A percentile compares a stretch with the other conserved stretches of the same genome.
Conservation (phyloP, 1,284 basidiomycete genomes). For the Sanghuangporus sanghuang region DNA sequence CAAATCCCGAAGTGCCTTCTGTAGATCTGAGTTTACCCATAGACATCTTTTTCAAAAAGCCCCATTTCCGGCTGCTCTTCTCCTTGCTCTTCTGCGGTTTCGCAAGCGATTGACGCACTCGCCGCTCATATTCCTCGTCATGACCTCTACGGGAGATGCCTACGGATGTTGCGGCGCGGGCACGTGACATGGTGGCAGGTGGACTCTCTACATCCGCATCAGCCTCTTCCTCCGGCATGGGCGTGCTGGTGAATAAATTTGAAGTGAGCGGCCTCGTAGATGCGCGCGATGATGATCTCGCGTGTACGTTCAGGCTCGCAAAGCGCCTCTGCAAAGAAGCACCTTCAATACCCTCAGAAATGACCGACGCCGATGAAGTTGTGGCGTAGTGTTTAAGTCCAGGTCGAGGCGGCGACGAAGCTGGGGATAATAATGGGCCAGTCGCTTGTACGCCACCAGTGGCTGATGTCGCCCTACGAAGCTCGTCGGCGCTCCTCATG, state of each 20-base stretch:
- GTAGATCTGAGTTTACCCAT: conserved; percentile 73
- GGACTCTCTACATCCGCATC: conserved; percentile 12
- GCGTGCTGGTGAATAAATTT: conserved; percentile 29
- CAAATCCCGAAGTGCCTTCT: conserved; percentile 30
- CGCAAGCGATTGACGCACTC: conserved; percentile 30
- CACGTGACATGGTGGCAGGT: conserved; percentile 7
- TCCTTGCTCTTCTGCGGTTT: conserved; percentile 40
- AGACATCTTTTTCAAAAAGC: conserved; percentile 95
- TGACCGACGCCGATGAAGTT: conserved; percentile 58
- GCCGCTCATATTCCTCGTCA: conserved; percentile 7
- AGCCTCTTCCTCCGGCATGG: conserved; percentile 23
- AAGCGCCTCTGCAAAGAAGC: conserved; percentile 35
- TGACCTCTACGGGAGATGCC: conserved; percentile 11
- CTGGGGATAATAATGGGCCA: conserved; percentile 23
- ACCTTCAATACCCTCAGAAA: conserved; percentile 6
- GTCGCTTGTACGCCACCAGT: conserved; percentile 4
- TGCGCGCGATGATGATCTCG: conserved; percentile 30
- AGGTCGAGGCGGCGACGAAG: conserved; percentile 37
- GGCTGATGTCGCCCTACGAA: conserved; percentile 42
- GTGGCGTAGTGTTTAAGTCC: conserved; percentile 46
- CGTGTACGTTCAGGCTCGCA: conserved; percentile 57
- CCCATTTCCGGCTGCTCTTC: conserved; percentile 69
- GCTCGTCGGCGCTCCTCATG: conserved; percentile 85
- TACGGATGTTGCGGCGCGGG: conserved; percentile 4
- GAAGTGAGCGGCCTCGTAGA: conserved; percentile 44